Evolutionary conservation across 306 rosid species (phyloP).

Genomic region (Abrus pulchellus): DNA sequence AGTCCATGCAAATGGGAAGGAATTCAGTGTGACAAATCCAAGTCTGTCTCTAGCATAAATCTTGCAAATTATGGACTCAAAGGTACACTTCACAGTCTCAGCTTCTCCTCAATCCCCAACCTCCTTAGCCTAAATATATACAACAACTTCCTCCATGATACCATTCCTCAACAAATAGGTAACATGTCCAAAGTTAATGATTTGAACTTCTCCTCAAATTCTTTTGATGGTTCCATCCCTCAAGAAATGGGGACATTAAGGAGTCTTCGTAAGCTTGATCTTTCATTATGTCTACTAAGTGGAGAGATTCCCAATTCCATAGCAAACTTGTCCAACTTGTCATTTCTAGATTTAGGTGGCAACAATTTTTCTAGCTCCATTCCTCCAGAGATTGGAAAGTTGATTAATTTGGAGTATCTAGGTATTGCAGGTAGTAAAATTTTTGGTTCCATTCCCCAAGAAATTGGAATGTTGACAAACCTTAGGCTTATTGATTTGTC

Average conservation of each 20-base stretch:
- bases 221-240: slow-evolving; percentile 47
- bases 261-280: slow-evolving; percentile 32
- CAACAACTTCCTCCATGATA: slow-evolving; percentile 27
- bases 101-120: slow-evolving; percentile 46
- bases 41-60: neutral
- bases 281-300: slow-evolving; percentile 23
- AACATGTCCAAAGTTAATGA: slow-evolving; percentile 35
- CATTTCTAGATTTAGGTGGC: slow-evolving; percentile 35
- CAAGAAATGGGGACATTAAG: slow-evolving; percentile 41
- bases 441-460: slow-evolving; percentile 48
- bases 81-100: slow-evolving; percentile 53
- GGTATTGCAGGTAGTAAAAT: neutral
- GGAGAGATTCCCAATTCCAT: slow-evolving; percentile 42
- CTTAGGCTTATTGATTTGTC: slow-evolving; percentile 26
- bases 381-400: slow-evolving; percentile 50
- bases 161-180: slow-evolving; percentile 50
- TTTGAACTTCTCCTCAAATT: slow-evolving; percentile 43
- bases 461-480: slow-evolving; percentile 50
- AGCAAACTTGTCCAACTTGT: slow-evolving; percentile 46
- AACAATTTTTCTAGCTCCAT: slow-evolving; percentile 16
- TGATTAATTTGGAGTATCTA: slow-evolving; percentile 16
- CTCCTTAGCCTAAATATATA: slow-evolving; percentile 36
- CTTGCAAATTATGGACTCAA: slow-evolving; percentile 25
- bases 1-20: slow-evolving; percentile 47
- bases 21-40: slow-evolving; percentile 40